Evolutionary conservation across 768 basidiomycete genomes (phyloP).

Genomic region (Rhodotorula diobovata): DNA sequence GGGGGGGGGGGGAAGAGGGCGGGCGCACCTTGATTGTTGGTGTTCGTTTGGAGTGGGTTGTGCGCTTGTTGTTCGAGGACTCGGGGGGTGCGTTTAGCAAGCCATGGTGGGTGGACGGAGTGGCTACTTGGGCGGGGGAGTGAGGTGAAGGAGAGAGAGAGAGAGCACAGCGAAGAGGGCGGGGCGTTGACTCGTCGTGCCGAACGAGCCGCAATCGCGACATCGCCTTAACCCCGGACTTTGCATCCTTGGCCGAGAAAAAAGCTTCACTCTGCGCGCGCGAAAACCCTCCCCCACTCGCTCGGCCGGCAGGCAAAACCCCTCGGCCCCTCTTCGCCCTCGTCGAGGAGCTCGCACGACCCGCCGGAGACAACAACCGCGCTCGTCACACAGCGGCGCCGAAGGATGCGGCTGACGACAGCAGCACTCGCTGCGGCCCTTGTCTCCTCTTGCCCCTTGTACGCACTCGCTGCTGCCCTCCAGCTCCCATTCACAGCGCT

Average conservation of each 20-base stretch:
- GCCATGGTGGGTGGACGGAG: conserved; percentile 6
- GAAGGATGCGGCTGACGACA: background rate
- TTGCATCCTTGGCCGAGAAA: too few species aligned
- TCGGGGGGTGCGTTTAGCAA: conserved; percentile 10
- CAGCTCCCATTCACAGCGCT: background rate
- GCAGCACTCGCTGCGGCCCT: background rate
- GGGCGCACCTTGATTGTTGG: background rate
- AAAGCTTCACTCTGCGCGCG: too few species aligned
- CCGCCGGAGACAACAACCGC: too few species aligned
- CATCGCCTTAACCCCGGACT: too few species aligned
- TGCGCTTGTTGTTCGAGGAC: background rate
- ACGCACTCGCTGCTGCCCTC: background rate
- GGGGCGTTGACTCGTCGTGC: too few species aligned
- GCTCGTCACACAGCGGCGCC: too few species aligned
- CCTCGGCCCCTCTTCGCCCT: too few species aligned
- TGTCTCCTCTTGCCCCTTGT: background rate
- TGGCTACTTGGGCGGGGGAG: background rate
- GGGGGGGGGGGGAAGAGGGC: background rate
- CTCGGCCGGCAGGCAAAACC: too few species aligned
- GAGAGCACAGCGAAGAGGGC: background rate
- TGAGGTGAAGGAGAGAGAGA: conserved; percentile 13
- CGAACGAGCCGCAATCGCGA: too few species aligned
- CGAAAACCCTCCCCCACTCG: too few species aligned
- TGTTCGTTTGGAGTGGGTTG: background rate
- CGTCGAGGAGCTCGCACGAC: too few species aligned